Percentiles rank a stretch among this genome's conserved stretches.
Evolutionary conservation across 2,329 filamentous ascomycete genomes (phyloP).

Genomic region (Septoria linicola): DNA sequence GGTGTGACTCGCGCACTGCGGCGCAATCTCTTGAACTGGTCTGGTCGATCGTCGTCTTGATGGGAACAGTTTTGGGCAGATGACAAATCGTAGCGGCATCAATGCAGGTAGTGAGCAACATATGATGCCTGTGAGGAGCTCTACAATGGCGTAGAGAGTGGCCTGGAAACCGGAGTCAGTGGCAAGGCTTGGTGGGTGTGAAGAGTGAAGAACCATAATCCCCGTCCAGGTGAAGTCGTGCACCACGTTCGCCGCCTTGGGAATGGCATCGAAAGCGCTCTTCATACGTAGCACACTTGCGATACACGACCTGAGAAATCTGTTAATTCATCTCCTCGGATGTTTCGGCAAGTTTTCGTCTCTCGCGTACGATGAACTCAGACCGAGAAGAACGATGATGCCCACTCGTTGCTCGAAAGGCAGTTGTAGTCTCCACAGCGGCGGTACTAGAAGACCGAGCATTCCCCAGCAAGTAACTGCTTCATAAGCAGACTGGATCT

Average conservation of each 20-base stretch:
- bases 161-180: background rate
- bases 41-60: background rate
- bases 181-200: no score
- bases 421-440: slow-evolving; percentile 14
- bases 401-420: slow-evolving; percentile 8
- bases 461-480: slow-evolving; percentile 13
- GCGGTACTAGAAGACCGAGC: slow-evolving; percentile 10
- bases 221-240: slow-evolving; percentile 13
- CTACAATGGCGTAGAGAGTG: slow-evolving; percentile 6
- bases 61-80: slow-evolving; percentile 4
- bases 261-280: slow-evolving; percentile 10
- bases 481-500: slow-evolving; percentile 13
- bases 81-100: slow-evolving; percentile 10
- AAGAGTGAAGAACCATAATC: background rate
- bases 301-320: slow-evolving; percentile 3
- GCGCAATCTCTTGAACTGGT: no score
- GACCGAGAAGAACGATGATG: slow-evolving; percentile 14
- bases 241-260: slow-evolving; percentile 3
- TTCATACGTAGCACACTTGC: slow-evolving; percentile 11
- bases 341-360: no score
- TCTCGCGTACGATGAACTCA: slow-evolving; percentile 15
- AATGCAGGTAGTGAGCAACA: slow-evolving; percentile 14
- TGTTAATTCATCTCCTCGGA: no score
- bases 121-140: slow-evolving; percentile 6
- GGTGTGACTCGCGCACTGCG: background rate